Evolutionary conservation across 129 eudicot species (phyloP).

Genomic region (Silybum marianum): DNA sequence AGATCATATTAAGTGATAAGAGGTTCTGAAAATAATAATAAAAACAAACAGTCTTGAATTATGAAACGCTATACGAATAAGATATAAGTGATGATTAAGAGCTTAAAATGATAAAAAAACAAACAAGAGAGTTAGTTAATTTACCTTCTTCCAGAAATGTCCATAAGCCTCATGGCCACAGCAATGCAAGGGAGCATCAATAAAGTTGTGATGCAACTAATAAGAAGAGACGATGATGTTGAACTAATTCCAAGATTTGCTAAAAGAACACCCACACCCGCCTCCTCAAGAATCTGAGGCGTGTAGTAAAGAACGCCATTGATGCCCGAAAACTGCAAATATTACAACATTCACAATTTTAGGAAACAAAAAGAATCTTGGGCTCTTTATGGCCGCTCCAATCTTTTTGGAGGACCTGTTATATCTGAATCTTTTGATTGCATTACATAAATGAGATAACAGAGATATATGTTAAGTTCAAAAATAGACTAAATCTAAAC

Average conservation of each 20-base stretch:
- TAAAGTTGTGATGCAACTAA: constrained; percentile 76
- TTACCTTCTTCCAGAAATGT: constrained; percentile 84
- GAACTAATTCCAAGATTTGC: constrained; percentile 72
- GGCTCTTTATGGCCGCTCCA: too few relatives aligned
- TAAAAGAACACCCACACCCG: constrained; percentile 84
- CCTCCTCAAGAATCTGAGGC: constrained; percentile 95
- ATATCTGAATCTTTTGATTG: too few relatives aligned
- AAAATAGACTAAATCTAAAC: too few relatives aligned
- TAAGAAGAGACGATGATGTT: constrained; percentile 77
- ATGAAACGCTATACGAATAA: too few relatives aligned
- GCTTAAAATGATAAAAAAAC: too few relatives aligned
- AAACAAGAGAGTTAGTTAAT: background rate
- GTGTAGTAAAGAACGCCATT: constrained; percentile 97
- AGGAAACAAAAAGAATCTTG: background rate
- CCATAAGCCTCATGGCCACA: constrained; percentile 96
- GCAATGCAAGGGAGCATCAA: constrained; percentile 94
- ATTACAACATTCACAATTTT: background rate
- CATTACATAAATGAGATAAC: too few relatives aligned
- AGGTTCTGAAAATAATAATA: too few relatives aligned
- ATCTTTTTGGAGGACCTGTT: too few relatives aligned
- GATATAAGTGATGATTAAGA: too few relatives aligned
- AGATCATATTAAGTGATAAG: too few relatives aligned
- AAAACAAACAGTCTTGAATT: too few relatives aligned
- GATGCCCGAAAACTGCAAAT: constrained; percentile 90
- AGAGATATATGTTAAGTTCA: too few relatives aligned